Evolutionary conservation across 73 alveolate species (phyloP), one percentile per base, ranked within the genome.

Genomic region (Tetrahymena malaccensis): DNA sequence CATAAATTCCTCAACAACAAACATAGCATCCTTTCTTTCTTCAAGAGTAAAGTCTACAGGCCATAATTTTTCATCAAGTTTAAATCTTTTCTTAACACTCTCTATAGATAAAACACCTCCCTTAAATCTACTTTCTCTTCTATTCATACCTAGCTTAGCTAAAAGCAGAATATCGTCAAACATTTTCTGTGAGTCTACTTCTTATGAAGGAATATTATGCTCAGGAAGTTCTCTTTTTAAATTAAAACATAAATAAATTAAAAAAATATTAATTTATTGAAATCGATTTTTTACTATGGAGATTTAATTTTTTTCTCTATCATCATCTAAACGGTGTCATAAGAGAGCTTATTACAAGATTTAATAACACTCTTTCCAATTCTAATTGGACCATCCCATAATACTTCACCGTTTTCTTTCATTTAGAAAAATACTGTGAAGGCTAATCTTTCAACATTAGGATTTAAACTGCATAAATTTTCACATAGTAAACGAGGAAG

Each of bases 1-100:
- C 99, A 99, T 99, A 98, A 99, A 98, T 96, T 99, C 99, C 95
- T 99, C 99, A 8, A 98, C 99, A 97, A 98, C 96, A 35, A 98
- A 97, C 96, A 97, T 95, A 43, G 99, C 98, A 83, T 97, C 97
- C 70, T 94, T 98, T 85, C 98, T 98, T 84, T 97, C 97, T 95
- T 99, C 99, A 70, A 96, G 98, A 1, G 98, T 94, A 17, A 98
- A 98, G 57, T 98, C 99, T 94, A 97, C 98, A 0, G 98, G 99
- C 85, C 96, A 96, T 40, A 98, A 96, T 44, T 99, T 99, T 44
- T 95, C 96, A 95, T 98, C 98, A 43, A 99, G 95, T 94, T 98
- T 98, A 94, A 99, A 98, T 97, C 99, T 99, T 96, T 98, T 97
- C 97, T 98, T 99, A 96, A 98, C 97, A 33, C 99, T 98, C 17